Base-by-base conservation (phyloP, 2,329 filamentous ascomycete genomes). In the Leptographium radiaticola region DNA sequence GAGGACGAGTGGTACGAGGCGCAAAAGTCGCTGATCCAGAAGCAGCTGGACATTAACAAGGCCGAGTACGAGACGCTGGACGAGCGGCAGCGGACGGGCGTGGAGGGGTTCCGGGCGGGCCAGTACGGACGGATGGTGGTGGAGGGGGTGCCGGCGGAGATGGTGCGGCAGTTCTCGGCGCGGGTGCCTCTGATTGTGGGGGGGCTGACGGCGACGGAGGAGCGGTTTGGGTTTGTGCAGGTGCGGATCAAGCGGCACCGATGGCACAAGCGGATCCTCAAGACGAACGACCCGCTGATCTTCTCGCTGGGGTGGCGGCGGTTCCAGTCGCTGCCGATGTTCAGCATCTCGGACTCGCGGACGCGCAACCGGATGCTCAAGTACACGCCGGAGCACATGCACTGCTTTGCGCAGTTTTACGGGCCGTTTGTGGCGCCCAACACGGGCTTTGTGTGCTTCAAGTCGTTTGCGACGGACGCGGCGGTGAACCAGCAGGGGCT, bases 201-300 rank as follows among this genome's bases (percentile, higher is more conserved):
- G 51, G 94, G 93, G n/a, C 76, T 98, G 42, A 86, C 89, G 12
- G 80, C 93, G 9, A 96, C 91, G 0, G 93, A 98, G 68, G 90
- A 97, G 67, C 83, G 94, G 51, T 96, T 95, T 66, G 94, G 93
- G 10, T 97, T 87, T 65, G 84, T 97, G 10, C 93, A 98, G 68
- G 84, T 96, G 55, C 83, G 94, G 51, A 95, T 98, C 74, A 98
- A 98, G 78, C 81, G 89, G 53, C 93, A 98, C 68, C 79, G 93
- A 60, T 98, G 94, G 94, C 93, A 98, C 73, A 96, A 96, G 79
- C 95, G 93, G 75, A 97, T 97, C 61, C 76, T 98, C 60, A 98
- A 98, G 75, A 97, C 89, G 38, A 95, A 95, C 66, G 93, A 98
- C 65, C 94, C 93, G 16, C 77, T 98, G 51, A 95, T 98, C 66